Evolutionary conservation across 495 filamentous ascomycete genomes (phyloP).

Genomic region (Podospora bellae-mahoneyi): DNA sequence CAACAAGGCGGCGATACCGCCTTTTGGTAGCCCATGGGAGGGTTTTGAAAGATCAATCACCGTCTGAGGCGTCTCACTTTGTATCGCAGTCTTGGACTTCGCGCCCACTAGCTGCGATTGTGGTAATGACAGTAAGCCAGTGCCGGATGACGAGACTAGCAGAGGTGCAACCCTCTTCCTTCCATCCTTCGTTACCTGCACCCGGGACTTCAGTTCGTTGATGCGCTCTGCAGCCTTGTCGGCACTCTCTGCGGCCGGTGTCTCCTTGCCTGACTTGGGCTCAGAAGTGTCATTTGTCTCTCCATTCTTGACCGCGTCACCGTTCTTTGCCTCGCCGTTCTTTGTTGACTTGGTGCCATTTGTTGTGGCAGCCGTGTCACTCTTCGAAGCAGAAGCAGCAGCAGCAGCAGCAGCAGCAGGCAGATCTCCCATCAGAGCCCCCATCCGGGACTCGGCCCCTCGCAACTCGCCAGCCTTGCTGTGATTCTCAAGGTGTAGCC

Average conservation of each 20-base stretch:
- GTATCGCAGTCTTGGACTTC: slow-evolving; percentile 54
- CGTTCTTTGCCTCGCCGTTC: slow-evolving; percentile 31
- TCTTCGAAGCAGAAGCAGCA: slow-evolving; percentile 24
- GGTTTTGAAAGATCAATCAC: slow-evolving; percentile 91
- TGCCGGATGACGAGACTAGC: slow-evolving; percentile 80
- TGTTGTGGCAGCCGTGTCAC: slow-evolving; percentile 26
- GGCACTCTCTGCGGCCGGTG: slow-evolving; percentile 44
- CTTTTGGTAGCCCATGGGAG: slow-evolving; percentile 88
- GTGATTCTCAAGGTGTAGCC: slow-evolving; percentile 79
- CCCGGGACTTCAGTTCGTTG: slow-evolving; percentile 78
- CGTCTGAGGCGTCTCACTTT: slow-evolving; percentile 74
- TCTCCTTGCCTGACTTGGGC: slow-evolving; percentile 26
- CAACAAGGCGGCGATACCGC: slow-evolving; percentile 78
- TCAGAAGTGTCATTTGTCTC: slow-evolving; percentile 40
- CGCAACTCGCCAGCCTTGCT: slow-evolving; percentile 87
- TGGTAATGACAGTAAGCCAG: slow-evolving; percentile 80
- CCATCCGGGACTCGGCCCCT: slow-evolving; percentile 91
- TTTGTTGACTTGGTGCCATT: slow-evolving; percentile 43
- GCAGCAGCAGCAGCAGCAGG: slow-evolving; percentile 29
- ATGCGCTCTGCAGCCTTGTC: slow-evolving; percentile 61
- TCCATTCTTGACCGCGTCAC: slow-evolving; percentile 33
- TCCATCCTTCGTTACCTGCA: slow-evolving; percentile 93
- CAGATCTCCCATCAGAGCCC: slow-evolving; percentile 89
- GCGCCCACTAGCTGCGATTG: slow-evolving; percentile 78
- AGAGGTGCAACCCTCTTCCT: slow-evolving; percentile 93